Evolutionary conservation across 108 stramenopile genomes (phyloP).

Genomic region (Fragilaria radians): DNA sequence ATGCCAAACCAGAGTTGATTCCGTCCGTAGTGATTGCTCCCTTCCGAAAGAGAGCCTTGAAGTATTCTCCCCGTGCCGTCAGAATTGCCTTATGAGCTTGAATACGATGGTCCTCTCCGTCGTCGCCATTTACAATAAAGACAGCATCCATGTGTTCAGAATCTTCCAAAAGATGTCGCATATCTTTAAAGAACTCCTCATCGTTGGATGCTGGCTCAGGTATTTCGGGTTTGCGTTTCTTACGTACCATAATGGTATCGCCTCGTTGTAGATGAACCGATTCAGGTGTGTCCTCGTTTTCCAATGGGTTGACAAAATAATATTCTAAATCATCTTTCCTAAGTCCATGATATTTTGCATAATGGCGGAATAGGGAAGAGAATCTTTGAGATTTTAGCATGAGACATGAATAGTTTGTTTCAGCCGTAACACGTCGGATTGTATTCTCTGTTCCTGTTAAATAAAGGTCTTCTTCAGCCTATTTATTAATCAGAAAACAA

Average conservation of each 20-base stretch:
- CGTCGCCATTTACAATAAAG: conserved; percentile 51
- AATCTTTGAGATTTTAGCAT: conserved; percentile 97
- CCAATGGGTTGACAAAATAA: conserved; percentile 91
- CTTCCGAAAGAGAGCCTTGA: conserved; percentile 94
- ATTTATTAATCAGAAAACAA: neutral
- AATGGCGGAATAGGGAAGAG: conserved; percentile 94
- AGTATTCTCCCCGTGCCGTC: conserved; percentile 94
- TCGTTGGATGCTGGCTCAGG: conserved; percentile 84
- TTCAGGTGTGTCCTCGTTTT: conserved; percentile 91
- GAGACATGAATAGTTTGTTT: conserved; percentile 92
- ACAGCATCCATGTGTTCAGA: conserved; percentile 85
- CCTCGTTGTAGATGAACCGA: conserved; percentile 85
- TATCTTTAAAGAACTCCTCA: conserved; percentile 82
- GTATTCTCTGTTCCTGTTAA: conserved; percentile 83
- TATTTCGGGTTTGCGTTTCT: conserved; percentile 62
- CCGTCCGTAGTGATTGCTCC: conserved; percentile 17
- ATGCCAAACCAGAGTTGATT: conserved; percentile 22
- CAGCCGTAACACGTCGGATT: conserved; percentile 84
- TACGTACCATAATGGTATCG: conserved; percentile 90
- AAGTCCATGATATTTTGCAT: conserved; percentile 98
- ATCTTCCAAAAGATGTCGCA: conserved; percentile 80
- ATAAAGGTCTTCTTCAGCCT: conserved; percentile 89
- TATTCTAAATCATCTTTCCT: conserved; percentile 95
- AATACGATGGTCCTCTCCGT: conserved; percentile 24
- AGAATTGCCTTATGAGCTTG: conserved; percentile 94